Percentiles rank a stretch among this genome's conserved stretches.
phyloP scores from a whole-genome alignment of 2,329 filamentous ascomycete species.

The Phialocephala subalpina region DNA sequence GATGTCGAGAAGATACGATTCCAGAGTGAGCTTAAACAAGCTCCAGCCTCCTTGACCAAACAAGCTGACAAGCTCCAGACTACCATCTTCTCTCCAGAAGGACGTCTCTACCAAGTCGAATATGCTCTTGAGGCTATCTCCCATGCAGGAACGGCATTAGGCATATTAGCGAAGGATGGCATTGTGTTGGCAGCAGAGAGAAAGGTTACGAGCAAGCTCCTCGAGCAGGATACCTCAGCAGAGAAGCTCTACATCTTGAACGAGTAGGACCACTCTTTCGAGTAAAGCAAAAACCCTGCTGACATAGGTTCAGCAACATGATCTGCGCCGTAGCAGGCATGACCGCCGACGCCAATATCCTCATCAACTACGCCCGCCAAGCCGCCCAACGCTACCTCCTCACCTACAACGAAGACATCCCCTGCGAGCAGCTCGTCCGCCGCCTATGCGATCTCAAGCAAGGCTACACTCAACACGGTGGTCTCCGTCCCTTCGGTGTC shows the following conservation, averaged over 20 bases:
- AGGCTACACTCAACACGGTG: constrained; percentile 98
- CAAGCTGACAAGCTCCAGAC: constrained; percentile 65
- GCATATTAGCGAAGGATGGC: constrained; percentile 96
- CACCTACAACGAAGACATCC: constrained; percentile 99
- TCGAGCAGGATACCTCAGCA: constrained; percentile 98
- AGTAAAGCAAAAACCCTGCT: constrained; percentile 14
- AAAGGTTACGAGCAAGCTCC: constrained; percentile 98
- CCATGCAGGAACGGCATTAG: constrained; percentile 95
- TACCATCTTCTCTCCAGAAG: constrained; percentile 99
- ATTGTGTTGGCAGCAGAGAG: constrained; percentile 98
- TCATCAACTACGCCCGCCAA: constrained; percentile 99
- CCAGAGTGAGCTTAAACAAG: constrained; percentile 72
- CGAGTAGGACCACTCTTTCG: constrained; percentile 68
- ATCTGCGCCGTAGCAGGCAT: constrained; percentile 99
- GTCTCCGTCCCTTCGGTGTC: constrained; percentile 96
- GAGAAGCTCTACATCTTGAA: constrained; percentile 99
- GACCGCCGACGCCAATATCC: constrained; percentile 99
- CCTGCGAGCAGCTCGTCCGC: constrained; percentile 97
- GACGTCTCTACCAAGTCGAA: constrained; percentile 98
- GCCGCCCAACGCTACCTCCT: constrained; percentile 96
- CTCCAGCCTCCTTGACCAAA: constrained; percentile 31
- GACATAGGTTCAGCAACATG: constrained; percentile 80
- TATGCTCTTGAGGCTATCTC: constrained; percentile 99
- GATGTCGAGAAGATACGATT: constrained; percentile 99
- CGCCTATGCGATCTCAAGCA: constrained; percentile 98